Conservation (phyloP, 352 stramenopile species). For the Phytophthora ramorum region DNA sequence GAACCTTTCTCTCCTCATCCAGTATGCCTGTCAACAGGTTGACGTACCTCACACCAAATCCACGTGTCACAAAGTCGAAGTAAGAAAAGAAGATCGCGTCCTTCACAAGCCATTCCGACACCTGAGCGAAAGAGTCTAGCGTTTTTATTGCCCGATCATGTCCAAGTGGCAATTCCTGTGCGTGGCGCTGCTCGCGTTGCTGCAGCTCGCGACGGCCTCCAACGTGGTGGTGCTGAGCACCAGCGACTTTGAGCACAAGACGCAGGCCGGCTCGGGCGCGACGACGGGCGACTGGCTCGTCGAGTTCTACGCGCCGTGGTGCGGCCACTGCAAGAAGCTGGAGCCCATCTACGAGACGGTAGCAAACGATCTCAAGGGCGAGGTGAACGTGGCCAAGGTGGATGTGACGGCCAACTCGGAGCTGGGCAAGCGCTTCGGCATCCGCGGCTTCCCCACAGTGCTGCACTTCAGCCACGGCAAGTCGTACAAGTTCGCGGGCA, state of each 20-base stretch:
- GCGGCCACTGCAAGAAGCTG: slow-evolving; percentile 94
- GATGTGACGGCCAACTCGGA: slow-evolving; percentile 81
- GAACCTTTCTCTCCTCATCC: background rate
- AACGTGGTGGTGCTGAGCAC: slow-evolving; percentile 72
- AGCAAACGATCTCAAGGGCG: slow-evolving; percentile 80
- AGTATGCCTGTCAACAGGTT: background rate
- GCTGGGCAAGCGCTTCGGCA: slow-evolving; percentile 85
- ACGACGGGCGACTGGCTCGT: slow-evolving; percentile 94
- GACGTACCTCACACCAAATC: background rate
- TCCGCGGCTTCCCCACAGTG: slow-evolving; percentile 82
- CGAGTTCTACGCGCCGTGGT: slow-evolving; percentile 95
- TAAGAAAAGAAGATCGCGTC: background rate
- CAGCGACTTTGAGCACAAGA: slow-evolving; percentile 90
- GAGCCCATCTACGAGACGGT: slow-evolving; percentile 89
- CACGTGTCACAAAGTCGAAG: slow-evolving; percentile 3
- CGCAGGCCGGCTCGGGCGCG: slow-evolving; percentile 88
- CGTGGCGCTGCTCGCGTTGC: slow-evolving; percentile 34
- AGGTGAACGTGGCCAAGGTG: slow-evolving; percentile 93
- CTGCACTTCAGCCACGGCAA: slow-evolving; percentile 81
- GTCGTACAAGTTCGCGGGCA: slow-evolving; percentile 77
- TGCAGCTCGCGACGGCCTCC: slow-evolving; percentile 36
- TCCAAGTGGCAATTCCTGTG: slow-evolving; percentile 26
- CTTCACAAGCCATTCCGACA: background rate
- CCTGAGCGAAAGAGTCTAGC: background rate
- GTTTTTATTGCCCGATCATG: slow-evolving; percentile 5